phyloP scores from a whole-genome alignment of 192 early-diverging fungal species.

The Phycomyces blakesleeanus region DNA sequence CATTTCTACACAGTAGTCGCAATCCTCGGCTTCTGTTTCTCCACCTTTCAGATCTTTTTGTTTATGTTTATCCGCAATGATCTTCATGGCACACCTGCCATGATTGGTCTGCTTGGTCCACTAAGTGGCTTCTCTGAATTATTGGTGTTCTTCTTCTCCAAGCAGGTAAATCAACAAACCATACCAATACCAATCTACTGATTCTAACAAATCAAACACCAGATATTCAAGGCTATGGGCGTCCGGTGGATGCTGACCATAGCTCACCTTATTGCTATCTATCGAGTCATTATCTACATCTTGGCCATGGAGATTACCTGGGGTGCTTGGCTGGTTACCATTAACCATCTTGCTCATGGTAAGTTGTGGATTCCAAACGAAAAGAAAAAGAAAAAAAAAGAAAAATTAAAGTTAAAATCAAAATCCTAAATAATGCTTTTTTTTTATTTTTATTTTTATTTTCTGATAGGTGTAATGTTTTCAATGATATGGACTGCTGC shows the following conservation, averaged over 20 bases:
- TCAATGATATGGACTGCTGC: constrained; percentile 22
- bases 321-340: constrained; percentile 14
- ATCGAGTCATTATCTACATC: constrained; percentile 5
- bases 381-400: no score
- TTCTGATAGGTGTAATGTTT: constrained; percentile 7
- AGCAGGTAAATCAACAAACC: constrained; percentile 21
- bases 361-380: no score
- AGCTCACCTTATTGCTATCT: constrained; percentile 6
- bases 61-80: constrained; percentile 24
- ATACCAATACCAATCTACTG: no score
- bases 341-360: constrained; percentile 18
- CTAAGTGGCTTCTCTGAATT: constrained; percentile 18
- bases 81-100: constrained; percentile 9
- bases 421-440: no score
- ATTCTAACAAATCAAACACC: neutral
- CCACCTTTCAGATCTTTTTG: constrained; percentile 16
- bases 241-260: neutral
- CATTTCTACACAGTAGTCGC: constrained; percentile 13
- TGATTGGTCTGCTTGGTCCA: constrained; percentile 17
- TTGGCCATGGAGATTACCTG: neutral
- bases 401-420: no score
- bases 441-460: neutral
- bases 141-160: constrained; percentile 15
- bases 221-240: constrained; percentile 7
- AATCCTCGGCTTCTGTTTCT: constrained; percentile 12